These are phyloP conservation scores for Penicillium chermesinum DNA, from an alignment of 495 filamentous ascomycete species.

Conservation along the genomic window DNA sequence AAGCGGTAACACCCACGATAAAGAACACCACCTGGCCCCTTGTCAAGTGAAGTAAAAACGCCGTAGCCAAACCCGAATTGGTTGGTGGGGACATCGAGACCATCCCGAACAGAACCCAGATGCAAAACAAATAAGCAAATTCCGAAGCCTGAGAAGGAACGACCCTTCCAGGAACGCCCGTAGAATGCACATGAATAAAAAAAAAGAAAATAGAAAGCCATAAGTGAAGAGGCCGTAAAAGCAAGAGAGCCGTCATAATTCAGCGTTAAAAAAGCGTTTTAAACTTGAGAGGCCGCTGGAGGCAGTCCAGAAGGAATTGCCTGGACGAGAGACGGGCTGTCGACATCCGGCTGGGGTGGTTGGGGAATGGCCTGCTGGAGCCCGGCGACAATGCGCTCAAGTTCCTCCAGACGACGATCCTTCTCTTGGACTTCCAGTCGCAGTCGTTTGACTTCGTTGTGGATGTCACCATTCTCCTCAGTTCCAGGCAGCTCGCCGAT, in stretches of 20 bases:
- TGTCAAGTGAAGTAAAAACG: conserved; percentile 21
- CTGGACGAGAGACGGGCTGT: conserved; percentile 12
- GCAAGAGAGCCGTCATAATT: not conserved
- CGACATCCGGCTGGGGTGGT: conserved; percentile 13
- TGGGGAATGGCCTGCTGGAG: conserved; percentile 42
- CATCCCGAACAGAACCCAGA: conserved; percentile 11
- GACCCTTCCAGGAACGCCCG: not conserved
- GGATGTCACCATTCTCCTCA: conserved; percentile 45
- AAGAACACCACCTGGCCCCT: conserved; percentile 23
- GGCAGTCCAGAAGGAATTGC: conserved; percentile 7
- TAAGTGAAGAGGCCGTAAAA: not conserved
- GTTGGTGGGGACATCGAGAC: not conserved
- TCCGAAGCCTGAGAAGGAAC: not conserved
- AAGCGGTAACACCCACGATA: conserved; percentile 11
- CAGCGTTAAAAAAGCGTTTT: not conserved
- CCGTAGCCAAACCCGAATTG: conserved; percentile 9
- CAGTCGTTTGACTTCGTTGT: conserved; percentile 54
- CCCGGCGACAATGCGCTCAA: conserved; percentile 42
- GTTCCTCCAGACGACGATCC: conserved; percentile 40
- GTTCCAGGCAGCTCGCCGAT: conserved; percentile 30
- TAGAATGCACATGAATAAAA: not conserved
- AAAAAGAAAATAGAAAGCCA: not conserved
- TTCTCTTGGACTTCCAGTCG: conserved; percentile 51
- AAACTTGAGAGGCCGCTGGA: conserved; percentile 10
- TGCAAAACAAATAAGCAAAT: conserved; percentile 8